Evolutionary conservation across 768 basidiomycete genomes (phyloP).

Genomic region (Termitomyces sp.): DNA sequence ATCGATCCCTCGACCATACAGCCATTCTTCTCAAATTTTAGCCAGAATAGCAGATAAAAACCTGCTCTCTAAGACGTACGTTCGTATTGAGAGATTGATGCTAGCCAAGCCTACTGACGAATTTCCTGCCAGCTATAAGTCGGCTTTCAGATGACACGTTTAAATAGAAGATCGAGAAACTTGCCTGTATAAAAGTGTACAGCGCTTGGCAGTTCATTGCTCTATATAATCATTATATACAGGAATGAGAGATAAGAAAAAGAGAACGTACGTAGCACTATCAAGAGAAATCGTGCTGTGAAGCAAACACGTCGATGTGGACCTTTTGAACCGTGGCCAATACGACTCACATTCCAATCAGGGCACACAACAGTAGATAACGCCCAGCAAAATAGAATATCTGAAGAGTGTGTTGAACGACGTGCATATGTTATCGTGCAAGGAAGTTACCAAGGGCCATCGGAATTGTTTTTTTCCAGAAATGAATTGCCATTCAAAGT

Average conservation of each 20-base stretch:
- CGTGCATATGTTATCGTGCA: background rate
- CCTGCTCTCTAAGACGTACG: conserved; percentile 30
- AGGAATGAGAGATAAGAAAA: background rate
- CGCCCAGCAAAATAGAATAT: conserved; percentile 66
- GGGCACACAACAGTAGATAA: conserved; percentile 59
- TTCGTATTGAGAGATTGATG: conserved; percentile 56
- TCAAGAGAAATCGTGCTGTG: conserved; percentile 52
- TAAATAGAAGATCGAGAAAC: conserved; percentile 3
- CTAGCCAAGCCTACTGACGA: conserved; percentile 56
- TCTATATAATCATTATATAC: conserved; percentile 18
- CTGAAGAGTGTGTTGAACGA: conserved; percentile 24
- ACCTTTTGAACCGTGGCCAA: background rate
- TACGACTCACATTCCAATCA: conserved; percentile 61
- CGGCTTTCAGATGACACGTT: background rate
- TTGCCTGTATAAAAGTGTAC: conserved; percentile 60
- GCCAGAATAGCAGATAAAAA: background rate
- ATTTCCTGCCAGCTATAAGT: conserved; percentile 26
- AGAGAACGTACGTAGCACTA: conserved; percentile 31
- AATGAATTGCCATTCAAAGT: conserved; percentile 62
- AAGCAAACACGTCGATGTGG: background rate
- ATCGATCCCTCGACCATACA: conserved; percentile 58
- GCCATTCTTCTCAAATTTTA: conserved; percentile 36
- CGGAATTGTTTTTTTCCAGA: conserved; percentile 53
- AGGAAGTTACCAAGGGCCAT: conserved; percentile 60
- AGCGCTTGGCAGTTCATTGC: conserved; percentile 58